A percentile compares a stretch with the other conserved stretches of the same genome.
phyloP scores from a whole-genome alignment of 805 yeast species.

The Wickerhamiella sergipiensis region DNA sequence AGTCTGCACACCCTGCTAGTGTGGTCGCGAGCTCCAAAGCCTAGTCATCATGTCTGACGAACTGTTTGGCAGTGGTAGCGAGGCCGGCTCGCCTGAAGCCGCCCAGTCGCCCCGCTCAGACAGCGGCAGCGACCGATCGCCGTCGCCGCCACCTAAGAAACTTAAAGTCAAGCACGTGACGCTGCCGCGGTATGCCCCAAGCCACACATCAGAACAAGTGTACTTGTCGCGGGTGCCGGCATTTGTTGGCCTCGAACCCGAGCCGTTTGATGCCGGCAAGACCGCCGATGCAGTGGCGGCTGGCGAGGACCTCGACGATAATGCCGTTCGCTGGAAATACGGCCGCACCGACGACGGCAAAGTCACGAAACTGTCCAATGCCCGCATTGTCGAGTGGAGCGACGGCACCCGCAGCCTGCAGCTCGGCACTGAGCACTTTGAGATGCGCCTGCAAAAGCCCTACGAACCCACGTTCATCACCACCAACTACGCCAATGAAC shows the following conservation, averaged over 20 bases:
- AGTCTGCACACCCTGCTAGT: too few species aligned
- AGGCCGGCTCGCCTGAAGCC: background rate
- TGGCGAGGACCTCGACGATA: slow-evolving; percentile 50
- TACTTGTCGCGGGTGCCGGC: slow-evolving; percentile 50
- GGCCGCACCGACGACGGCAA: slow-evolving; percentile 41
- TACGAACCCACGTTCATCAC: slow-evolving; percentile 61
- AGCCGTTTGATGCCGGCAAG: slow-evolving; percentile 52
- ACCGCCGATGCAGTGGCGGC: slow-evolving; percentile 23
- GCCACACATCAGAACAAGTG: slow-evolving; percentile 11
- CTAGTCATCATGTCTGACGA: slow-evolving; percentile 1
- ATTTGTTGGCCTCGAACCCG: slow-evolving; percentile 67
- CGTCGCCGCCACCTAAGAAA: slow-evolving; percentile 2
- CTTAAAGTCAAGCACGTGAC: slow-evolving; percentile 5
- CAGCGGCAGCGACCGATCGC: background rate
- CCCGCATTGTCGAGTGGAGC: slow-evolving; percentile 85
- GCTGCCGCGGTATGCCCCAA: slow-evolving; percentile 15
- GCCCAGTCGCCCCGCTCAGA: background rate
- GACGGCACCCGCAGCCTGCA: slow-evolving; percentile 82
- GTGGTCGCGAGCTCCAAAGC: too few species aligned
- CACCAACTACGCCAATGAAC: slow-evolving; percentile 55
- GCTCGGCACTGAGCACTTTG: slow-evolving; percentile 78
- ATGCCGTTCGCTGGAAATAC: slow-evolving; percentile 90
- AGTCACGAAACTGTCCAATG: slow-evolving; percentile 72
- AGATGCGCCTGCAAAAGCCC: slow-evolving; percentile 45
- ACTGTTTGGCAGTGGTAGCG: slow-evolving; percentile 3